Evolutionary conservation across 176 grass and related monocot genomes (phyloP).

Genomic region (Hordeum marinum): DNA sequence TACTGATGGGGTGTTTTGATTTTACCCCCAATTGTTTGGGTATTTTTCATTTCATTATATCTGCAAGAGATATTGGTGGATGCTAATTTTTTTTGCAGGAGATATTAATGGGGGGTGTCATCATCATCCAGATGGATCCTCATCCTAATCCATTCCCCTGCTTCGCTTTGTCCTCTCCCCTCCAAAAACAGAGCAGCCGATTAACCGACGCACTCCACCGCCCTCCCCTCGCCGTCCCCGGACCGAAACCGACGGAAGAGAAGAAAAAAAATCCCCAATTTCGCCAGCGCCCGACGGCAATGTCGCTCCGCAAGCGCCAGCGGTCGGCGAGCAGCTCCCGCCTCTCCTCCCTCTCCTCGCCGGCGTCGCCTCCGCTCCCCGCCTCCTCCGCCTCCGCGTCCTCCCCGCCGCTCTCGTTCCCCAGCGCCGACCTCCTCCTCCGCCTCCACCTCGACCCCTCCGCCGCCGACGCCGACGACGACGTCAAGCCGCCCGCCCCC

Average conservation of each 20-base stretch:
- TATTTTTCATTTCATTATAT: no score
- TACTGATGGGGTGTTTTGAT: no score
- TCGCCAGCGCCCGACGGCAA: conserved; percentile 13
- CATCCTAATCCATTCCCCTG: conserved; percentile 21
- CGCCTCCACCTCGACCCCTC: conserved; percentile 48
- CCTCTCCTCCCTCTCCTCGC: conserved; percentile 30
- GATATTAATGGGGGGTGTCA: not conserved
- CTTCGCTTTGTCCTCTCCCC: not conserved
- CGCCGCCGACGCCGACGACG: not conserved
- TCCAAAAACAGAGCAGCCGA: not conserved
- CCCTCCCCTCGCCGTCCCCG: not conserved
- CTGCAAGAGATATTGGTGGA: no score
- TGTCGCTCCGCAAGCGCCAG: conserved; percentile 77
- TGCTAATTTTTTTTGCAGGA: no score
- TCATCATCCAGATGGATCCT: not conserved
- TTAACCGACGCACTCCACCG: conserved; percentile 10
- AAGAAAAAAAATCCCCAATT: conserved; percentile 11
- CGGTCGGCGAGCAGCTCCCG: conserved; percentile 61
- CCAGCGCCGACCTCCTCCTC: conserved; percentile 54
- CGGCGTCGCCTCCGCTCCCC: conserved; percentile 12
- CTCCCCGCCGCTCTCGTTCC: conserved; percentile 34
- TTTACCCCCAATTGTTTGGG: no score
- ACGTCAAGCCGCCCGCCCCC: not conserved
- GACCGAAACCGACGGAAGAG: not conserved
- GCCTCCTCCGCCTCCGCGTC: not conserved